Percentiles rank a stretch among this genome's conserved stretches.
Evolutionary conservation across 1,284 basidiomycete genomes (phyloP).

Genomic region (Ceratobasidium papillatum): DNA sequence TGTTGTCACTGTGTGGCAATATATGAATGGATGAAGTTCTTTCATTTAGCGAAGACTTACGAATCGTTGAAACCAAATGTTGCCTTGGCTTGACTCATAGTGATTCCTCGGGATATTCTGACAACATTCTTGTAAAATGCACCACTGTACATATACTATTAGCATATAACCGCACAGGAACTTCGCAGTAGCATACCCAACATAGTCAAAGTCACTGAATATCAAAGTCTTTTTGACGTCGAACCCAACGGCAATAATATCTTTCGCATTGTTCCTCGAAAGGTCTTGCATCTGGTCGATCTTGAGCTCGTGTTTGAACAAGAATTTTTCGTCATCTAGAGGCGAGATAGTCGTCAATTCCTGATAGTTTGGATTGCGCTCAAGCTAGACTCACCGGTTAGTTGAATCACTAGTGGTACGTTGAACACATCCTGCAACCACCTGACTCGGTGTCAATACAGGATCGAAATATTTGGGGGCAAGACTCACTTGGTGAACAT

Average conservation of each 20-base stretch:
- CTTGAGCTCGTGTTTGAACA: conserved; percentile 95
- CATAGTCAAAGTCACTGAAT: conserved; percentile 90
- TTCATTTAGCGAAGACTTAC: conserved; percentile 59
- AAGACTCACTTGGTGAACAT: conserved; percentile 89
- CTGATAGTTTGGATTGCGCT: neutral
- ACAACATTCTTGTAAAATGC: conserved; percentile 96
- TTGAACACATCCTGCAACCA: conserved; percentile 98
- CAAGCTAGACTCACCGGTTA: conserved; percentile 71
- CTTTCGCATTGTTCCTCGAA: conserved; percentile 86
- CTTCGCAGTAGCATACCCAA: conserved; percentile 60
- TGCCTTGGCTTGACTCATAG: conserved; percentile 91
- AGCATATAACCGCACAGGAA: neutral
- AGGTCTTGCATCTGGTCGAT: conserved; percentile 89
- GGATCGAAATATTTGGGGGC: neutral
- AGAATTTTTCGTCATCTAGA: conserved; percentile 97
- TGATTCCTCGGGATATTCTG: conserved; percentile 91
- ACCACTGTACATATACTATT: conserved; percentile 60
- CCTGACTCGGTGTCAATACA: conserved; percentile 54
- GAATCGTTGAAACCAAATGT: conserved; percentile 97
- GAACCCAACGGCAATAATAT: conserved; percentile 97
- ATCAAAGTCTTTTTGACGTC: conserved; percentile 95
- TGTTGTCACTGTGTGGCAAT: conserved; percentile 81
- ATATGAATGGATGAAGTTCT: neutral
- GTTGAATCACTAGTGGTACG: conserved; percentile 92
- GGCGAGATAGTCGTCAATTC: conserved; percentile 20